Evolutionary conservation across 495 filamentous ascomycete species (phyloP), one percentile per base, ranked within the genome.

Genomic region (Cryomyces antarcticus): DNA sequence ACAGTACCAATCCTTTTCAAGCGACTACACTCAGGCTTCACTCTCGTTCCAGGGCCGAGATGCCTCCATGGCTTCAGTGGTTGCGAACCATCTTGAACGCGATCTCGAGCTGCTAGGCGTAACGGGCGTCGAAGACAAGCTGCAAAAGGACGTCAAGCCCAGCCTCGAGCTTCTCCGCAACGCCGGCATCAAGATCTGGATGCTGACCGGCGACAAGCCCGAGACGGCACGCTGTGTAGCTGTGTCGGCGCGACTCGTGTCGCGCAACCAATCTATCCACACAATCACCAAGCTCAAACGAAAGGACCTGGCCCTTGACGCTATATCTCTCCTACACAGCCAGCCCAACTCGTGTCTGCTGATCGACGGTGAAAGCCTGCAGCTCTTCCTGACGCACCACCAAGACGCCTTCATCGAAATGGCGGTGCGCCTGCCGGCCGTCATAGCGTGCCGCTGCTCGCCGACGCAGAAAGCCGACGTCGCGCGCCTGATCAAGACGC

Each of bases 161-260:
- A 88, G 82, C 1, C 70, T 99, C 5, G 92, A 99, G 54, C 69
- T 96, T 10, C 75, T 99, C 37, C 81, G 92, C 46, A 96, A 99
- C 56, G 92, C 92, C 6, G 92, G 92, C n/a, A 83, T 99, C 56
- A 95, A 93, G 62, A 94, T 96, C 43, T 99, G 92, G 92, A 99
- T 99, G 92, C 65, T 99, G 52, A 99, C 92, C 0, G 92, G 92
- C 30, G 92, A 99, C 66, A 99, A 99, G 60, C 84, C 95, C 1
- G 92, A 99, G 60, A 99, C 92, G 28, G 92, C 92, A 9, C 77
- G 88, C 30, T 99, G 92, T 60, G 88, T 99, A 6, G 92, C 92
- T 11, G 82, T 99, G 30, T 85, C 77, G 50, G 79, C 87, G 13
- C 95, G 94, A 60, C 67, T 99, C 17, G 88, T 99, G n/a, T 76